phyloP scores from a whole-genome alignment of 2,329 filamentous ascomycete species.

The Purpureocillium lavendulum region DNA sequence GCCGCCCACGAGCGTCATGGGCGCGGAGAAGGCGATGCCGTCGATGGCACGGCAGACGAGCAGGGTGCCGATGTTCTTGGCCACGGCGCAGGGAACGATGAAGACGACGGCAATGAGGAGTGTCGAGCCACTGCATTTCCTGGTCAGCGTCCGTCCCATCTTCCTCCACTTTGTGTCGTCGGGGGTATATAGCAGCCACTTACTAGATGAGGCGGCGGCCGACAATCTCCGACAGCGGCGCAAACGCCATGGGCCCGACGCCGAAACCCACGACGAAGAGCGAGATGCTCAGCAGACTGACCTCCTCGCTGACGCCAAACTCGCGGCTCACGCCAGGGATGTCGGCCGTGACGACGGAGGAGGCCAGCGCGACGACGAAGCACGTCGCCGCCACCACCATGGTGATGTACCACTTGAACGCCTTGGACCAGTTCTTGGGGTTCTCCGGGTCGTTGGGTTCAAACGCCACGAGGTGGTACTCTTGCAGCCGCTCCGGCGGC shows the following conservation, averaged over 20 bases:
- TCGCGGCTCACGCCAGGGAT: slow-evolving; percentile 53
- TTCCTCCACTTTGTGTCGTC: background rate
- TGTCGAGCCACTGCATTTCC: slow-evolving; percentile 40
- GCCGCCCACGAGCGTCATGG: slow-evolving; percentile 79
- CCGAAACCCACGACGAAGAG: slow-evolving; percentile 79
- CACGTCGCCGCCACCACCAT: slow-evolving; percentile 74
- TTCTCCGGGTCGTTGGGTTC: slow-evolving; percentile 64
- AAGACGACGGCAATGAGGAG: slow-evolving; percentile 66
- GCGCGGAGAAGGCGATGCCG: slow-evolving; percentile 76
- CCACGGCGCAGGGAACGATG: slow-evolving; percentile 70
- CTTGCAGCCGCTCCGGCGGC: slow-evolving; percentile 17
- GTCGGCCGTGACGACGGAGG: slow-evolving; percentile 71
- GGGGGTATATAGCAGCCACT: slow-evolving; percentile 7
- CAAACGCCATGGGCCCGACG: slow-evolving; percentile 72
- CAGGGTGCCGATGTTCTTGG: slow-evolving; percentile 68
- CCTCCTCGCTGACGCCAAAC: slow-evolving; percentile 64
- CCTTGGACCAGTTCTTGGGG: slow-evolving; percentile 78
- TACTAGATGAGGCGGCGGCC: slow-evolving; percentile 65
- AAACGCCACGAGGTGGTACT: slow-evolving; percentile 53
- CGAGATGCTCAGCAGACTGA: slow-evolving; percentile 62
- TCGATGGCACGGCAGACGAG: slow-evolving; percentile 71
- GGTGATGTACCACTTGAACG: slow-evolving; percentile 74
- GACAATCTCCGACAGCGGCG: slow-evolving; percentile 67
- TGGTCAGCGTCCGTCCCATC: slow-evolving; percentile 5
- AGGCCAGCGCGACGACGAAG: slow-evolving; percentile 65